Percentiles rank a stretch among this genome's conserved stretches.
Conservation (phyloP, 495 filamentous ascomycete species). For the Talaromyces thailandensis region DNA sequence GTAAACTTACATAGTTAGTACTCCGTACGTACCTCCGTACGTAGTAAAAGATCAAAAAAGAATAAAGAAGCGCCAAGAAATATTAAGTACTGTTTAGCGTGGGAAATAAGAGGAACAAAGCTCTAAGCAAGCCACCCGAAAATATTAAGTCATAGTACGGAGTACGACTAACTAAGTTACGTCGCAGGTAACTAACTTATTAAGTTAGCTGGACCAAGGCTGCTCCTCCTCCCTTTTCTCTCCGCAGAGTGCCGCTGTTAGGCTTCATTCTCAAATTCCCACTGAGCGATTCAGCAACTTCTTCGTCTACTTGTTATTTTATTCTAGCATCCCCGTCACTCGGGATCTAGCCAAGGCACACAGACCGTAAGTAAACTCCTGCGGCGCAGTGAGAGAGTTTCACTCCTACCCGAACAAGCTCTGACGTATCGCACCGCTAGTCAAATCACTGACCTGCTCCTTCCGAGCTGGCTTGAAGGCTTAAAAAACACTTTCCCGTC, state of each 20-base stretch:
- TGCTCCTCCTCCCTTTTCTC: background rate
- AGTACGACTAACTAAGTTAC: too few relatives aligned
- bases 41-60: background rate
- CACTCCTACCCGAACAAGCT: background rate
- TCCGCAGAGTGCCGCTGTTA: background rate
- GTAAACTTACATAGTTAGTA: too few relatives aligned
- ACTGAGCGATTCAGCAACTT: background rate
- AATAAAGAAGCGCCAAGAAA: background rate
- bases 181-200: background rate
- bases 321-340: background rate
- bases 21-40: too few relatives aligned
- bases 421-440: background rate
- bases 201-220: background rate
- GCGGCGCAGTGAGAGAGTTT: background rate
- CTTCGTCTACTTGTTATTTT: background rate
- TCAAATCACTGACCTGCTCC: background rate
- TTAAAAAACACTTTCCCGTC: background rate
- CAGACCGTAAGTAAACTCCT: background rate
- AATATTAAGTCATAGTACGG: background rate
- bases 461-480: background rate
- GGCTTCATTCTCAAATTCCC: background rate
- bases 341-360: background rate
- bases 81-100: background rate
- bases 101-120: background rate
- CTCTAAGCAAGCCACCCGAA: slow-evolving; percentile 4